These are phyloP conservation scores for Aspergillus novofumigatus DNA, from an alignment of 2,329 filamentous ascomycete species.

Conservation along the genomic window DNA sequence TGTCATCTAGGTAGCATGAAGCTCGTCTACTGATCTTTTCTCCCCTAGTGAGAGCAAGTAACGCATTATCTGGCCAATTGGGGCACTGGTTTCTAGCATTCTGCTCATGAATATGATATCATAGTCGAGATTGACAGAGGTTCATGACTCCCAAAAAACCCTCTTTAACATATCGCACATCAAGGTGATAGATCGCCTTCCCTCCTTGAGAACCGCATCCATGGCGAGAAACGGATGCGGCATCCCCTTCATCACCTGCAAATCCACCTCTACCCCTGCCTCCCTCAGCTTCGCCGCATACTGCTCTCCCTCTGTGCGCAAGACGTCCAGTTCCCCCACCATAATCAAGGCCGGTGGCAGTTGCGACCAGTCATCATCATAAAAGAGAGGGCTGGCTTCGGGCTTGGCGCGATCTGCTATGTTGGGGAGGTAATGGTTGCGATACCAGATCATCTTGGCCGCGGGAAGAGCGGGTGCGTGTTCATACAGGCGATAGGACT, in stretches of 20 bases:
- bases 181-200: constrained; percentile 48
- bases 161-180: constrained; percentile 37
- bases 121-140: background rate
- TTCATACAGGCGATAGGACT: constrained; percentile 50
- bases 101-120: background rate
- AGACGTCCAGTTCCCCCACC: constrained; percentile 54
- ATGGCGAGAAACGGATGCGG: constrained; percentile 58
- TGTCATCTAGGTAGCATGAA: background rate
- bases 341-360: constrained; percentile 52
- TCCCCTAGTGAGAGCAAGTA: background rate
- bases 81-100: background rate
- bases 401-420: constrained; percentile 44
- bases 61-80: background rate
- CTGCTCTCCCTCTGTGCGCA: constrained; percentile 51
- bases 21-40: background rate
- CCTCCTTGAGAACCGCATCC: constrained; percentile 53
- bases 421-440: constrained; percentile 54
- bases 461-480: constrained; percentile 51
- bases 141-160: constrained; percentile 24
- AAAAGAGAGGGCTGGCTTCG: constrained; percentile 54
- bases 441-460: constrained; percentile 58
- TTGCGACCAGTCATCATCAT: constrained; percentile 46
- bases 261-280: constrained; percentile 46
- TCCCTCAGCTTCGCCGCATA: constrained; percentile 48
- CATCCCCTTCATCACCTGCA: constrained; percentile 52